Percentiles rank a stretch among this genome's conserved stretches.
phyloP scores from a whole-genome alignment of 2,329 filamentous ascomycete genomes.

The Ceratocystis harringtonii region DNA sequence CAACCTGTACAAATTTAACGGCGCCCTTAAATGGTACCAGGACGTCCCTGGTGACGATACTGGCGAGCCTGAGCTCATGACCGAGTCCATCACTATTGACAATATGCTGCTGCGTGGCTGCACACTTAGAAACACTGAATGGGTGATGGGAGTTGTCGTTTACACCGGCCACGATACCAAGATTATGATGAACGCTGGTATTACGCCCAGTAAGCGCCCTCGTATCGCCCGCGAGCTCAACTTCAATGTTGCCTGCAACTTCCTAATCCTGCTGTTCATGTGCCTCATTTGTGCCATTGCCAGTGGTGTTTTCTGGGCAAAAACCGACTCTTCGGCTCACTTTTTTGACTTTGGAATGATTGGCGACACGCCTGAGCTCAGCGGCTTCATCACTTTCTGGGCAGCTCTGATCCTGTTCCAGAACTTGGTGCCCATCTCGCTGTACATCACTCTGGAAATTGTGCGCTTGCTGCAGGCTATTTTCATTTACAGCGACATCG shows the following conservation, averaged over 20 bases:
- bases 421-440: constrained; percentile 94
- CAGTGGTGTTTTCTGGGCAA: constrained; percentile 68
- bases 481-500: constrained; percentile 91
- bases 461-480: constrained; percentile 83
- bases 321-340: constrained; percentile 55
- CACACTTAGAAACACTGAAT: constrained; percentile 88
- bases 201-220: constrained; percentile 85
- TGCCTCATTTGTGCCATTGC: constrained; percentile 75
- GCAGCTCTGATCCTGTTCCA: constrained; percentile 88
- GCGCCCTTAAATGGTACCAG: constrained; percentile 76
- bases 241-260: constrained; percentile 96
- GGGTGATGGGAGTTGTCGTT: constrained; percentile 85
- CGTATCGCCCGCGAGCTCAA: constrained; percentile 87
- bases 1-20: constrained; percentile 91
- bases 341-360: constrained; percentile 81
- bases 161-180: constrained; percentile 88
- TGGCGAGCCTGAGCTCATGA: constrained; percentile 57
- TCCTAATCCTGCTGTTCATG: constrained; percentile 75
- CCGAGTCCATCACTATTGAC: constrained; percentile 86
- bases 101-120: constrained; percentile 88
- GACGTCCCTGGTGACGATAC: constrained; percentile 47
- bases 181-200: constrained; percentile 97
- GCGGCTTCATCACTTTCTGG: constrained; percentile 95
- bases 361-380: constrained; percentile 56
- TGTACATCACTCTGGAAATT: constrained; percentile 95